A percentile compares a stretch with the other conserved stretches of the same genome.
Evolutionary conservation across 2,329 filamentous ascomycete genomes (phyloP).

Genomic region (Fusarium scirpi): DNA sequence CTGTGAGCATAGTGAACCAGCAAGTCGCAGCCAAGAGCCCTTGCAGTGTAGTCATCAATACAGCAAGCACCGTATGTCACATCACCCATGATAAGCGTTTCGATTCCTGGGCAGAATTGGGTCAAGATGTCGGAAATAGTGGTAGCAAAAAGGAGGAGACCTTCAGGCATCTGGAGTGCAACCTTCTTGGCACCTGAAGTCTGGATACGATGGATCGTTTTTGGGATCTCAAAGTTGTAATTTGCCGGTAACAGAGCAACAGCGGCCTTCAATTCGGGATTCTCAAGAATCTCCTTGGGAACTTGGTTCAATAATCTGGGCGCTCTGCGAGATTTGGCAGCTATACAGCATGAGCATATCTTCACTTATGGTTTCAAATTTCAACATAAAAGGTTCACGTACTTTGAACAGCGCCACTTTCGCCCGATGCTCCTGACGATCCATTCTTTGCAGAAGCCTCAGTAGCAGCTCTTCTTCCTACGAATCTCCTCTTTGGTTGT

Average conservation of each 20-base stretch:
- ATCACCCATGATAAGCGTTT: slow-evolving; percentile 98
- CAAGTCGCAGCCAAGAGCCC: slow-evolving; percentile 92
- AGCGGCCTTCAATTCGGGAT: slow-evolving; percentile 86
- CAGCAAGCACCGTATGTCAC: slow-evolving; percentile 99
- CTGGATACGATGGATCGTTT: slow-evolving; percentile 95
- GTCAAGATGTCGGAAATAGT: slow-evolving; percentile 97
- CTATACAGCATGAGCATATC: slow-evolving; percentile 57
- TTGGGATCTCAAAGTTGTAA: slow-evolving; percentile 98
- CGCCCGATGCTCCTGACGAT: slow-evolving; percentile 40
- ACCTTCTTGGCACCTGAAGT: slow-evolving; percentile 82
- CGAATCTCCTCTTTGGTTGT: slow-evolving; percentile 92
- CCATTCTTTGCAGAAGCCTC: slow-evolving; percentile 66
- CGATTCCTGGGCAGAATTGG: slow-evolving; percentile 90
- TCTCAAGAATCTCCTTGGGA: slow-evolving; percentile 85
- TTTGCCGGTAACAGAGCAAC: slow-evolving; percentile 91
- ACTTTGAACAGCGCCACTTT: slow-evolving; percentile 63
- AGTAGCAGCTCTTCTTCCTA: slow-evolving; percentile 81
- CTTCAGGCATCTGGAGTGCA: slow-evolving; percentile 97
- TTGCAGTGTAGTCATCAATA: slow-evolving; percentile 97
- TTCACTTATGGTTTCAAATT: slow-evolving; percentile 9
- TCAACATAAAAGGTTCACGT: slow-evolving; percentile 46
- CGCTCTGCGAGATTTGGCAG: slow-evolving; percentile 76
- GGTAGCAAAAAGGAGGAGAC: slow-evolving; percentile 92
- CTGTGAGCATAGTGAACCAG: slow-evolving; percentile 97
- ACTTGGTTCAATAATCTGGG: slow-evolving; percentile 91